phyloP scores from a whole-genome alignment of 345 rosid species.

The Hibiscus syriacus region DNA sequence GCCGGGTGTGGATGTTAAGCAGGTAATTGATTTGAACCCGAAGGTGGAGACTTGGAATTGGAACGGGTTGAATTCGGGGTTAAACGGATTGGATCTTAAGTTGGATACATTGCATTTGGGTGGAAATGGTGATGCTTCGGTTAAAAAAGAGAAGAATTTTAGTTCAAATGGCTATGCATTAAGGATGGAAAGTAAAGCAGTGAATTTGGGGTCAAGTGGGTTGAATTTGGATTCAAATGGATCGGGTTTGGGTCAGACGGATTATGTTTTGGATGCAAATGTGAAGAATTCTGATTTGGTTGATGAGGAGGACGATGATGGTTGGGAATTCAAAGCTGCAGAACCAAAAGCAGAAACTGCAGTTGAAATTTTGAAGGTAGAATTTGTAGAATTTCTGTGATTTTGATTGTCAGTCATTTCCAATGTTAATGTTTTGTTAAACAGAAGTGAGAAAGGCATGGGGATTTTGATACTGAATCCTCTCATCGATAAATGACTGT shows the following conservation, averaged over 20 bases:
- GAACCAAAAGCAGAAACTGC: conserved; percentile 1
- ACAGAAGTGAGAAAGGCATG: too few species aligned
- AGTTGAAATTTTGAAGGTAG: conserved; percentile 23
- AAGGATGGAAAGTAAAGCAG: too few species aligned
- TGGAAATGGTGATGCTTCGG: conserved; percentile 13
- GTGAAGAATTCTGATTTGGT: conserved; percentile 5
- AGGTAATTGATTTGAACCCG: neutral
- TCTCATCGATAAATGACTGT: too few species aligned
- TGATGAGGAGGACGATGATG: conserved; percentile 19
- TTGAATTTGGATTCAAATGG: conserved; percentile 18
- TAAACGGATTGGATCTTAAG: conserved; percentile 12
- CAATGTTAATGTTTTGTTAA: neutral
- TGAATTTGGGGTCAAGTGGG: too few species aligned
- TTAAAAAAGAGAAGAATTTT: conserved; percentile 11
- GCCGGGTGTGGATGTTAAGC: conserved; percentile 11
- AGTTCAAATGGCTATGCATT: too few species aligned
- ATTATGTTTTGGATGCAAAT: too few species aligned
- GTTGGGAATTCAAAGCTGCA: conserved; percentile 35
- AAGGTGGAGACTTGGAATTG: conserved; percentile 7
- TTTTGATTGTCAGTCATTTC: neutral
- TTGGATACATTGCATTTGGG: conserved; percentile 12
- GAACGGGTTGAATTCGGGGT: conserved; percentile 7
- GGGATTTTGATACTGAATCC: too few species aligned
- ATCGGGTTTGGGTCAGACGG: too few species aligned
- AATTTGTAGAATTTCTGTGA: neutral